Conservation (phyloP, 257 asterid species). For the Capsicum chinense region DNA sequence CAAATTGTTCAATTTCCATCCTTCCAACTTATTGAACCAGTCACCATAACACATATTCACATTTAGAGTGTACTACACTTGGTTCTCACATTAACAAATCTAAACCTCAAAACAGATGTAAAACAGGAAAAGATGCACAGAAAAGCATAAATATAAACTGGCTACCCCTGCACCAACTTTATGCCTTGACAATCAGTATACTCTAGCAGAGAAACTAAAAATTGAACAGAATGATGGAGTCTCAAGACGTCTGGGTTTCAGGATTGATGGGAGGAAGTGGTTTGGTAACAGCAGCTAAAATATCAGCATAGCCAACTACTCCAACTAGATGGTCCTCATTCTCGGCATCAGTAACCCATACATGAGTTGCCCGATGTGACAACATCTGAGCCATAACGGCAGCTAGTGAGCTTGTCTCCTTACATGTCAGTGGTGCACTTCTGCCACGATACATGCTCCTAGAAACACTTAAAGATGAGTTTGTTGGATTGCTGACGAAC, state of each 20-base stretch:
- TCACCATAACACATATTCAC: conserved; percentile 25
- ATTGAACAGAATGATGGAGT: not conserved
- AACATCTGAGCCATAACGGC: conserved; percentile 99
- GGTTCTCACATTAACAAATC: conserved; percentile 16
- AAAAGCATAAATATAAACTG: not conserved
- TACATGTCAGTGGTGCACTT: conserved; percentile 90
- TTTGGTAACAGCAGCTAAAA: conserved; percentile 76
- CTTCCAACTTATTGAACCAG: not conserved
- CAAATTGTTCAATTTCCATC: conserved; percentile 17
- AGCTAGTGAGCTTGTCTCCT: conserved; percentile 76
- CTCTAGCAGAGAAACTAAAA: not conserved
- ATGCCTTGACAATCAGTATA: not conserved
- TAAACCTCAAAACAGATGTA: conserved; percentile 25
- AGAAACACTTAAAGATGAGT: conserved; percentile 51
- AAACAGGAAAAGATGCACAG: conserved; percentile 6
- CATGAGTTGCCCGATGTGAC: conserved; percentile 92
- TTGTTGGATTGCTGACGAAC: conserved; percentile 55
- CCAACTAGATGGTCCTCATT: conserved; percentile 81
- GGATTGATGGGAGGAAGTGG: conserved; percentile 52
- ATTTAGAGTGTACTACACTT: conserved; percentile 9
- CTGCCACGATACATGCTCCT: conserved; percentile 95
- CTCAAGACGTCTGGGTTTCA: conserved; percentile 52
- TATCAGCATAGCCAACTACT: conserved; percentile 87
- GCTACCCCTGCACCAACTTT: not conserved
- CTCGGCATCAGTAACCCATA: conserved; percentile 91